Conservation (phyloP, 305 asterid genomes). For the Fraxinus platypoda region DNA sequence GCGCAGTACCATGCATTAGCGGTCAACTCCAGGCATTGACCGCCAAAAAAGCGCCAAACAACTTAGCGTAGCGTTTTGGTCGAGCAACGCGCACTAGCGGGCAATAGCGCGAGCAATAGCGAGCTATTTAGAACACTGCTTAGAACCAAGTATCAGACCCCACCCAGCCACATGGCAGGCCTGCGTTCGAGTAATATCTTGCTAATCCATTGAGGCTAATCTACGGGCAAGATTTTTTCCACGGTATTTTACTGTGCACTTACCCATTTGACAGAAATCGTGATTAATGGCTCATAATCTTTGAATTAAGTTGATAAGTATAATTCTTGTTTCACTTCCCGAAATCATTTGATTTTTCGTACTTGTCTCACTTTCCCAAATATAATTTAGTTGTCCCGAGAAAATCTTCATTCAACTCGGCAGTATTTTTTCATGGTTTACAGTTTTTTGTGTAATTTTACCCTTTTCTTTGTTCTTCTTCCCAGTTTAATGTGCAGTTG, state of each 20-base stretch:
- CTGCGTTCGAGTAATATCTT: background rate
- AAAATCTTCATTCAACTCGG: background rate
- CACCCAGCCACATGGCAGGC: background rate
- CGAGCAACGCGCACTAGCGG: too few species aligned
- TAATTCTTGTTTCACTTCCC: conserved; percentile 10
- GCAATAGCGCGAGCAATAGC: too few species aligned
- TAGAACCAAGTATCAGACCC: background rate
- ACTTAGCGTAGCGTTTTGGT: too few species aligned
- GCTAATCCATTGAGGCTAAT: background rate
- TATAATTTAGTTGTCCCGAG: background rate
- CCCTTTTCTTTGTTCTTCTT: conserved; percentile 26
- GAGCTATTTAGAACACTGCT: too few species aligned
- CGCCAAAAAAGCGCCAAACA: too few species aligned
- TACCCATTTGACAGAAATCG: conserved; percentile 17
- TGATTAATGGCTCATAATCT: conserved; percentile 25
- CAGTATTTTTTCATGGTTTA: background rate
- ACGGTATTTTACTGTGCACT: conserved; percentile 30
- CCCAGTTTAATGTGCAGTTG: conserved; percentile 26
- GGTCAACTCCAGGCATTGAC: too few species aligned
- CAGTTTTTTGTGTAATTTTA: conserved; percentile 29
- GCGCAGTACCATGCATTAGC: too few species aligned
- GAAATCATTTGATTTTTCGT: conserved; percentile 1
- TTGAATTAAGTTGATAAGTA: conserved; percentile 18
- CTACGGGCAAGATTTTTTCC: background rate
- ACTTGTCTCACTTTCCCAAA: conserved; percentile 4